Conservation (phyloP, 371 early-diverging fungal species). For the Smittium mucronatum region DNA sequence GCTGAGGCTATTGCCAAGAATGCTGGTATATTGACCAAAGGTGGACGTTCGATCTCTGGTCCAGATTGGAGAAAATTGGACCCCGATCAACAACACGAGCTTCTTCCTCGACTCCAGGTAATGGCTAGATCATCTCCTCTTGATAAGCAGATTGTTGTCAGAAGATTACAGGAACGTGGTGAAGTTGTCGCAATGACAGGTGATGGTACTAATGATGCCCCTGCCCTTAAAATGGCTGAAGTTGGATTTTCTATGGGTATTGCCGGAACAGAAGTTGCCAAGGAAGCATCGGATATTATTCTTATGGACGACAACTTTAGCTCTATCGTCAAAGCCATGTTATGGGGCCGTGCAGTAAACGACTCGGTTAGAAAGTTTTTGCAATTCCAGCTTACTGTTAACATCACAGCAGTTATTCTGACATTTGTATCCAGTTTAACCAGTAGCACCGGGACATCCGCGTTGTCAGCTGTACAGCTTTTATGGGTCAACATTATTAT, state of each 20-base stretch:
- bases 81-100: constrained; percentile 57
- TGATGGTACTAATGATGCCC: constrained; percentile 96
- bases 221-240: constrained; percentile 88
- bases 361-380: constrained; percentile 90
- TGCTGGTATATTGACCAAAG: constrained; percentile 73
- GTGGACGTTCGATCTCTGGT: constrained; percentile 76
- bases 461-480: constrained; percentile 70
- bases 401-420: constrained; percentile 72
- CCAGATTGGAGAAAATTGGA: constrained; percentile 68
- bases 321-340: constrained; percentile 75
- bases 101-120: constrained; percentile 77
- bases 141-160: constrained; percentile 87
- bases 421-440: constrained; percentile 49
- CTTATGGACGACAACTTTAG: constrained; percentile 92
- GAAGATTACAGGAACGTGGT: constrained; percentile 64
- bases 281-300: constrained; percentile 88
- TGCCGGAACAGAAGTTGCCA: constrained; percentile 92
- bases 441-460: constrained; percentile 41
- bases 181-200: constrained; percentile 94
- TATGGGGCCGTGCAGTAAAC: constrained; percentile 92
- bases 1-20: constrained; percentile 80
- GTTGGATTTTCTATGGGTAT: constrained; percentile 97
- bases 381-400: constrained; percentile 93
- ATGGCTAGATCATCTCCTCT: constrained; percentile 84
- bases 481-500: constrained; percentile 84